Conservation (phyloP, 2,329 filamentous ascomycete species). For the Phialophora chinensis region DNA sequence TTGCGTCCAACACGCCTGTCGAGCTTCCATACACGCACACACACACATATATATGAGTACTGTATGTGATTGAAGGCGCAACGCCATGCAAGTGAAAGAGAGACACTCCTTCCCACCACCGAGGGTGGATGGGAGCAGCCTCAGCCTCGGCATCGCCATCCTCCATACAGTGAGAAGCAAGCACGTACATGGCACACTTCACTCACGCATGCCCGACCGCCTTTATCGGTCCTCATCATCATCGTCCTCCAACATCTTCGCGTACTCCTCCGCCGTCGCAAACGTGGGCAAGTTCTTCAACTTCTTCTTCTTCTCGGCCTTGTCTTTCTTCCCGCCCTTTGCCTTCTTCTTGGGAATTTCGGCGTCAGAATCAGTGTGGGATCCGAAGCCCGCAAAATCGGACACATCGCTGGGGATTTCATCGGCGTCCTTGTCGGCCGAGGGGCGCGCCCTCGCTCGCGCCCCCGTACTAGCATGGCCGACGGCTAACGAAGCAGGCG, state of each 20-base stretch:
- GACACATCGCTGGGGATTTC: constrained; percentile 7
- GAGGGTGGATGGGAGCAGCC: no score
- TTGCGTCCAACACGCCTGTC: no score
- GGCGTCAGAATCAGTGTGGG: constrained; percentile 19
- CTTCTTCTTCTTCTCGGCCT: constrained; percentile 69
- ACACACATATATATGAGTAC: no score
- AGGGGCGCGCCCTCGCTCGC: no score
- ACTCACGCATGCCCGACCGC: no score
- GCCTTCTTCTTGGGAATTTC: constrained; percentile 30
- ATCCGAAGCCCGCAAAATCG: constrained; percentile 31
- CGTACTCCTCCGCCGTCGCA: constrained; percentile 92
- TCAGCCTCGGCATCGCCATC: no score
- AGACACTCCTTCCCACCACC: no score
- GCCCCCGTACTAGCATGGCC: not conserved
- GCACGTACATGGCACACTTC: no score
- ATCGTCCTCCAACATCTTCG: constrained; percentile 77
- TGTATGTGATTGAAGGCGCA: no score
- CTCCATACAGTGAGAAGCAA: no score
- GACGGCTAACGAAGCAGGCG: not conserved
- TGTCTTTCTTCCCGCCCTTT: constrained; percentile 49
- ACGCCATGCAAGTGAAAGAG: no score
- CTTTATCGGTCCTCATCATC: constrained; percentile 54
- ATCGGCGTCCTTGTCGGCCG: constrained; percentile 36
- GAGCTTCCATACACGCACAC: no score
- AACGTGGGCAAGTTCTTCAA: constrained; percentile 90